Evolutionary conservation across 495 filamentous ascomycete species (phyloP).

Genomic region (Penicilliopsis zonata): DNA sequence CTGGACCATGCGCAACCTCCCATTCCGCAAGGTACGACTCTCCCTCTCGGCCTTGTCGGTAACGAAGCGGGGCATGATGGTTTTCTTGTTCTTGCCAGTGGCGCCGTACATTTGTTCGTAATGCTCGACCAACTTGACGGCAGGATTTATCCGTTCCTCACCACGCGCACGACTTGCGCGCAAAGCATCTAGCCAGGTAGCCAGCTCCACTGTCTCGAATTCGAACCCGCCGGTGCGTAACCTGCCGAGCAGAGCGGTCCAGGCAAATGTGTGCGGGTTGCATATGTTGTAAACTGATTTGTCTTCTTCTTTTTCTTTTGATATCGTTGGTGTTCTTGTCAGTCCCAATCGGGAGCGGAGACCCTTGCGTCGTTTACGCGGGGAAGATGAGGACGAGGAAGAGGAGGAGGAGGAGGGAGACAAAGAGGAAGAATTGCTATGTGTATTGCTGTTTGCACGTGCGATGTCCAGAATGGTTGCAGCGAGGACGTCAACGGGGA

Average conservation of each 20-base stretch:
- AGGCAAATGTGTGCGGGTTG: constrained; percentile 38
- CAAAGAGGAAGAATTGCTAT: too few relatives aligned
- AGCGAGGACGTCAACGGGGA: constrained; percentile 45
- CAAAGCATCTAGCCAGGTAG: constrained; percentile 38
- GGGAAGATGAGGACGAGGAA: too few relatives aligned
- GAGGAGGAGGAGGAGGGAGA: too few relatives aligned
- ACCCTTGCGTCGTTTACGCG: too few relatives aligned
- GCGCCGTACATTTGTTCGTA: constrained; percentile 25
- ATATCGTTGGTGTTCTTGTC: too few relatives aligned
- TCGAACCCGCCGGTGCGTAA: constrained; percentile 26
- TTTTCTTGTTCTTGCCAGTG: constrained; percentile 2
- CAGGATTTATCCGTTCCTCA: constrained; percentile 36
- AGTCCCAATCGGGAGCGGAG: too few relatives aligned
- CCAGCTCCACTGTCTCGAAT: constrained; percentile 34
- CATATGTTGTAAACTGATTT: constrained; percentile 41
- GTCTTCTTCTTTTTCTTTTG: constrained; percentile 5
- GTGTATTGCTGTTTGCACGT: not conserved
- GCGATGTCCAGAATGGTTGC: constrained; percentile 34
- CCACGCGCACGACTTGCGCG: constrained; percentile 31
- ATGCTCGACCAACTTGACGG: constrained; percentile 48
- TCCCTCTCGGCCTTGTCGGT: constrained; percentile 24
- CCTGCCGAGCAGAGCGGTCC: constrained; percentile 36
- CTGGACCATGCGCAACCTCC: constrained; percentile 19
- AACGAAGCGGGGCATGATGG: too few relatives aligned
- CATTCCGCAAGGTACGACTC: constrained; percentile 23